Conservation (phyloP, 805 yeast genomes). For the Starmera amethionina region DNA sequence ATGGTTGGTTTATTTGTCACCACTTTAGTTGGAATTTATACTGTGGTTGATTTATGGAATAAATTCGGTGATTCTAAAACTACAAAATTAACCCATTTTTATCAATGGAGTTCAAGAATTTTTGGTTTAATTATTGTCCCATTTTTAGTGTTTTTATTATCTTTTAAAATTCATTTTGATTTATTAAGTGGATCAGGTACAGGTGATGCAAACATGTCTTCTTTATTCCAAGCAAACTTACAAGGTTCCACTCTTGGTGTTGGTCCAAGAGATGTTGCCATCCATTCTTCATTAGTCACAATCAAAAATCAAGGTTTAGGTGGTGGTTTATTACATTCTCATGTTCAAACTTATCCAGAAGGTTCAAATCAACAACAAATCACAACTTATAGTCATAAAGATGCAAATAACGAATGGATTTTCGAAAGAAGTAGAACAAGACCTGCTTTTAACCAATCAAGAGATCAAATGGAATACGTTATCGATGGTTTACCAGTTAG, state of each 20-base stretch:
- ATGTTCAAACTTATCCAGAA: conserved; percentile 58
- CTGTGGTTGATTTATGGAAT: conserved; percentile 80
- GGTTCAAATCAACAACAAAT: conserved; percentile 75
- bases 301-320: conserved; percentile 60
- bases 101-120: conserved; percentile 61
- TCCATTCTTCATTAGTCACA: conserved; percentile 39
- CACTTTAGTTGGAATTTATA: conserved; percentile 79
- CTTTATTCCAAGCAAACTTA: conserved; percentile 73
- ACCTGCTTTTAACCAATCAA: conserved; percentile 23
- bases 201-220: conserved; percentile 75
- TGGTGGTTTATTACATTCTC: conserved; percentile 71
- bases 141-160: conserved; percentile 45
- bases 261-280: conserved; percentile 59
- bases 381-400: conserved; percentile 72
- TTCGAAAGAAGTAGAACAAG: conserved; percentile 41
- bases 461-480: conserved; percentile 22
- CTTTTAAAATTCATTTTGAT: conserved; percentile 70
- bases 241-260: conserved; percentile 50
- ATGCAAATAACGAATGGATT: conserved; percentile 60
- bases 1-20: conserved; percentile 96
- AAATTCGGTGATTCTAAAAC: conserved; percentile 62
- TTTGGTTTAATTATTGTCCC: conserved; percentile 60
- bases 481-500: conserved; percentile 54
- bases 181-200: conserved; percentile 66
- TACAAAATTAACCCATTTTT: conserved; percentile 36